Evolutionary conservation across 1,284 basidiomycete genomes (phyloP).

Genomic region (Sporisorium reilianum): DNA sequence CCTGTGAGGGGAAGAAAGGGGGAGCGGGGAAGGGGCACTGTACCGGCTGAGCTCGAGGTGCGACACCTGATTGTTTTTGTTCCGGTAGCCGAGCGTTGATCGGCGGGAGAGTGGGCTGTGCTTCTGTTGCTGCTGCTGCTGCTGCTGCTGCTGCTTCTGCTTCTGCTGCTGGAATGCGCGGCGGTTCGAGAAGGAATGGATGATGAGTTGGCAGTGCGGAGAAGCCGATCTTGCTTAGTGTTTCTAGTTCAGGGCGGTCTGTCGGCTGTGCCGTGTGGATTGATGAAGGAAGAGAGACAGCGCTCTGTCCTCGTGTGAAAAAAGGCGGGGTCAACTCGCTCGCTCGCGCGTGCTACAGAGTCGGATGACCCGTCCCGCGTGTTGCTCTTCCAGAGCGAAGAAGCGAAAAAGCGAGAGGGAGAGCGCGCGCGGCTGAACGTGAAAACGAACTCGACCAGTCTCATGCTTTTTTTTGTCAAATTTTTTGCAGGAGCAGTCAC

Average conservation of each 20-base stretch:
- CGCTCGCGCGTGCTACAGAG: background rate
- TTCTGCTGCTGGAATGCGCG: background rate
- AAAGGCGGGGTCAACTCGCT: constrained; percentile 1
- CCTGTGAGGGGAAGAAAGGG: constrained; percentile 3
- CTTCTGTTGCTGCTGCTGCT: background rate
- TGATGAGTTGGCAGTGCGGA: constrained; percentile 7
- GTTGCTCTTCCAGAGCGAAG: constrained; percentile 1
- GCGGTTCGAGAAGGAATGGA: background rate
- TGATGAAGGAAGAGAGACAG: background rate
- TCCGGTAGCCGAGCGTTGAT: constrained; percentile 6
- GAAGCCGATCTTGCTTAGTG: background rate
- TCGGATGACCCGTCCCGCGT: background rate
- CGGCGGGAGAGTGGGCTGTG: background rate
- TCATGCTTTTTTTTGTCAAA: background rate
- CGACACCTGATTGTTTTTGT: no score
- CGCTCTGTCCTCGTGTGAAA: constrained; percentile 13
- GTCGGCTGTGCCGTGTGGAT: background rate
- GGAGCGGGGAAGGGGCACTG: constrained; percentile 15
- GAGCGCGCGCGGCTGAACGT: constrained; percentile 15
- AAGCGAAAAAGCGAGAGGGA: no score
- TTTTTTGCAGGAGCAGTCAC: background rate
- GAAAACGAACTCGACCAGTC: constrained; percentile 12
- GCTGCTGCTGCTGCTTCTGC: background rate
- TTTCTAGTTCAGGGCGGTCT: background rate
- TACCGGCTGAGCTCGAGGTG: constrained; percentile 16